Evolutionary conservation across 2,329 filamentous ascomycete genomes (phyloP), one percentile per base, ranked within the genome.

Genomic region (Tolypocladium ovalisporum): DNA sequence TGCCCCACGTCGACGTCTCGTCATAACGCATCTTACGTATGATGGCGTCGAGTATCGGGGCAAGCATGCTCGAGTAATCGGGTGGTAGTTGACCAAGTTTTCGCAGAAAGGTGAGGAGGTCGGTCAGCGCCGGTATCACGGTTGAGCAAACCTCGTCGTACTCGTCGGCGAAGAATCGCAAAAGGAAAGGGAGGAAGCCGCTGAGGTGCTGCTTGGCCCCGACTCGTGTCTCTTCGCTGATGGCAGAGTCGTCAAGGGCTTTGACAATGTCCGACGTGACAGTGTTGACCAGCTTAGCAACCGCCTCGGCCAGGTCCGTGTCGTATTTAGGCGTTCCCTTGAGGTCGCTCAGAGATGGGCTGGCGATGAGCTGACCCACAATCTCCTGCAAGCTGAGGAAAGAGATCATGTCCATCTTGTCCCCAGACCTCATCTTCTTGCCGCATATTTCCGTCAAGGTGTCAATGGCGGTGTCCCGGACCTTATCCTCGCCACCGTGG

Each of bases 71-170:
- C n/a, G 84, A 79, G 70, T 96, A 94, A 57, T 88, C 83, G 53
- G 80, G 75, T 22, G 88, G 85, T n/a, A 95, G 78, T 24, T 84
- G 79, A 15, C 86, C 82, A 40, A 91, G 78, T 72, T 92, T 96
- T 58, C 94, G 87, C 62, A 97, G 82, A 70, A 96, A 93, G 34
- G 90, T 91, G 60, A 99, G 82, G 54, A 97, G 82, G 66, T 99
- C 95, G 54, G 90, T 96, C 57, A 97, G 83, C 40, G 90, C 93
- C 27, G 92, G 89, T 60, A 99, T 96, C 58, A 97, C 90, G 15
- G 90, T 94, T 39, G 92, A 95, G 77, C 94, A 97, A 64, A 99
- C 87, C 75, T 99, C 94, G 71, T 99, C 94, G 71, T 95, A 99
- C 69, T 99, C 92, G 72, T 99, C 94, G 29, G 91, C 89, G 74